Base-by-base conservation (phyloP, 495 filamentous ascomycete genomes). In the Aspergillus carlsbadensis region DNA sequence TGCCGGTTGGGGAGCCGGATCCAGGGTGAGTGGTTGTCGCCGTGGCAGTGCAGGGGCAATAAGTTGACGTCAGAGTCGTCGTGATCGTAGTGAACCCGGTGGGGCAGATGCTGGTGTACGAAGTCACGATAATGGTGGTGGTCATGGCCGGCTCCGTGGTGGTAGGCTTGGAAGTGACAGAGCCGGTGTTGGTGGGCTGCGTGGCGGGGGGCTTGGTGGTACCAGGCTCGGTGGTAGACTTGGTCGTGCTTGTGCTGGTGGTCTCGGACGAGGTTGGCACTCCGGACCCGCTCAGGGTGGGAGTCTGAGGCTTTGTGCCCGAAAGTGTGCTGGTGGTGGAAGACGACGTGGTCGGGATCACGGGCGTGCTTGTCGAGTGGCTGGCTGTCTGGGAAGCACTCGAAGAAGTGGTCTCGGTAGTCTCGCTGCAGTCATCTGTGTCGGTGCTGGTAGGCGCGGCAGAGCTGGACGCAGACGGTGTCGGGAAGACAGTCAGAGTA, bases 71-170 rank as follows among this genome's bases (percentile, higher is more conserved):
- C 45, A 65, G 57, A 0, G 70, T 76, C 2, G 70, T 76, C 6
- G 70, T 73, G 50, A 75, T 70, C 14, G 73, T 76, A 43, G 73
- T 76, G 57, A 78, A 75, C 5, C 75, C 75, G 43, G 73, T 76
- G 8, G 75, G 70, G 53, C 75, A 78, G 51, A 78, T 72, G 48
- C 69, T 67, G 17, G 67, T 67, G 57, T 76, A 78, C 6, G 73
- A 73, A 22, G 75, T 77, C 17, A 71, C 66, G 33, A 77, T 72
- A 34, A 76, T 57, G 11, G 74, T 75, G 2, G 73, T 76, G 44
- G 63, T 61, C 8, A 65, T 70, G 20, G 56, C 59, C 0, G 66
- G 54, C 29, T 56, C 53, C 10, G 62, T 59, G 18, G 56, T 57
- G 18, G 60, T n/a, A 11, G 53, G 43, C 26, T 40, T 11, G 37